Percentiles rank a stretch among this genome's conserved stretches.
phyloP scores from a whole-genome alignment of 169 alveolate genomes.

The Plasmodium chabaudi region DNA sequence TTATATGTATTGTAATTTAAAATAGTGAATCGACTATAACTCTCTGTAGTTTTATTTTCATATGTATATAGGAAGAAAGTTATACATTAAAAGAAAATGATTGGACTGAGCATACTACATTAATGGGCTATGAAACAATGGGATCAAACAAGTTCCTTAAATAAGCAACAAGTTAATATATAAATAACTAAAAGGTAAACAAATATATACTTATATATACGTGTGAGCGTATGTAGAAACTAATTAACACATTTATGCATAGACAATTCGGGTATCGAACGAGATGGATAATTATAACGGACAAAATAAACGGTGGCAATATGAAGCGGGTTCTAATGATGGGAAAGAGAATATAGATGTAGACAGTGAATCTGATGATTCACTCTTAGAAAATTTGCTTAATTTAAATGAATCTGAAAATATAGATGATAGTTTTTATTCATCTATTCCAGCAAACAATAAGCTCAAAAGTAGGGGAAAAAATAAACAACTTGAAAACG shows the following conservation, averaged over 20 bases:
- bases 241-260: background rate
- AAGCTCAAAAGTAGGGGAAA: background rate
- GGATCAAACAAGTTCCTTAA: too few species aligned
- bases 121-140: too few species aligned
- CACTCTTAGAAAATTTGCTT: conserved; percentile 21
- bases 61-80: too few species aligned
- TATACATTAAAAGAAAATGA: too few species aligned
- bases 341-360: conserved; percentile 2
- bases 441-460: background rate
- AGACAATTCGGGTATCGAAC: background rate
- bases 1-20: too few species aligned
- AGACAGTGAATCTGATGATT: conserved; percentile 1
- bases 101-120: too few species aligned
- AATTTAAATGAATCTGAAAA: conserved; percentile 4
- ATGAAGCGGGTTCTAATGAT: background rate
- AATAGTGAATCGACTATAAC: too few species aligned
- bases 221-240: background rate
- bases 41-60: too few species aligned
- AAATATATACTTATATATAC: background rate
- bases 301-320: conserved; percentile 9
- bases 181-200: too few species aligned
- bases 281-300: background rate
- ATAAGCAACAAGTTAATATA: too few species aligned
- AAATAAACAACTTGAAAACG: background rate
- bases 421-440: background rate